Percentiles rank a stretch among this genome's conserved stretches.
Conservation (phyloP, 1,284 basidiomycete species). For the Trametes hirsuta region DNA sequence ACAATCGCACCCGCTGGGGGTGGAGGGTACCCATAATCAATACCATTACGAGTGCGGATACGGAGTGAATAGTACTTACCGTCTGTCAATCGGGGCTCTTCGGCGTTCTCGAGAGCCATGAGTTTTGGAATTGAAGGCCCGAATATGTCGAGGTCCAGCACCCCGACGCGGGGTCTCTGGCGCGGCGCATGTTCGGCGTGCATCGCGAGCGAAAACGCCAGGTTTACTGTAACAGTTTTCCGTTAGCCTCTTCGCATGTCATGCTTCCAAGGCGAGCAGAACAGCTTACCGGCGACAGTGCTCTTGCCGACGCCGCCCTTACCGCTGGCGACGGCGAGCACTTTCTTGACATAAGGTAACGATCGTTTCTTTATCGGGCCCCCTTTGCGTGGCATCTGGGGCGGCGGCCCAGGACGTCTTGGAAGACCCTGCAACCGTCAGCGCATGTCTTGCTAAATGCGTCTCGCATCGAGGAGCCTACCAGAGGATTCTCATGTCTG, state of each 20-base stretch:
- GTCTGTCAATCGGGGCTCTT: slow-evolving; percentile 80
- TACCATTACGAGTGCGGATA: neutral
- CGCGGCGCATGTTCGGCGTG: slow-evolving; percentile 36
- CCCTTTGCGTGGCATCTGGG: slow-evolving; percentile 64
- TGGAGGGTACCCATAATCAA: neutral
- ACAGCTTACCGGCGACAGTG: slow-evolving; percentile 82
- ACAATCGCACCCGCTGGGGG: slow-evolving; percentile 74
- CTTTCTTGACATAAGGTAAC: slow-evolving; percentile 70
- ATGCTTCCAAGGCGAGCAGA: neutral
- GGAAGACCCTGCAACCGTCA: slow-evolving; percentile 52
- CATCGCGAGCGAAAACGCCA: slow-evolving; percentile 76
- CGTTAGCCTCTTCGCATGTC: neutral
- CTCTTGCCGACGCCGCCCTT: slow-evolving; percentile 99
- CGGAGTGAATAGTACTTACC: slow-evolving; percentile 46
- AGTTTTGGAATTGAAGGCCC: slow-evolving; percentile 96
- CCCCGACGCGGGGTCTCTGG: slow-evolving; percentile 68
- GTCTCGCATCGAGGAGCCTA: slow-evolving; percentile 24
- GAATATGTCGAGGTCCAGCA: slow-evolving; percentile 96
- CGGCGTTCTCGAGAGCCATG: slow-evolving; percentile 85
- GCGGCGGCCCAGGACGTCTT: slow-evolving; percentile 43
- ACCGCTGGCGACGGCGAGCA: slow-evolving; percentile 90
- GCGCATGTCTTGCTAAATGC: neutral
- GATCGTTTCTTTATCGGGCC: slow-evolving; percentile 57
- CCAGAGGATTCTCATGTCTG: slow-evolving; percentile 50
- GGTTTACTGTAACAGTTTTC: slow-evolving; percentile 60